These are phyloP conservation scores for Fusarium tjaetaba DNA, from an alignment of 2,329 filamentous ascomycete genomes.

Conservation along the genomic window DNA sequence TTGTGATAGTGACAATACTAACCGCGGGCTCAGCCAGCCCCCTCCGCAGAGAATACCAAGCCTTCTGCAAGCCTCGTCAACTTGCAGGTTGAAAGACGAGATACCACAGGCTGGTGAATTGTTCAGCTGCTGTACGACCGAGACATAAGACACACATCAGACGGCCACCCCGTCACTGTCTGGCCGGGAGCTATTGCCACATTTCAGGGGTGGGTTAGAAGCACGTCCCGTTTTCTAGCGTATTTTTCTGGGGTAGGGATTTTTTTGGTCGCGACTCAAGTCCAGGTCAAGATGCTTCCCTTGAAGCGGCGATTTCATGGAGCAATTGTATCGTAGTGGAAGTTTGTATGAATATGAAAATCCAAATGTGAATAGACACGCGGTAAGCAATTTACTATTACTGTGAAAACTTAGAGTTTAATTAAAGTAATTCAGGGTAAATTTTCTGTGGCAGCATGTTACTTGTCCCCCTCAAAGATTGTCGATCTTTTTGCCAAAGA, in stretches of 20 bases:
- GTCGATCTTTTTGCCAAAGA: slow-evolving; percentile 27
- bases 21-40: slow-evolving; percentile 27
- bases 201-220: slow-evolving; percentile 23
- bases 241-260: slow-evolving; percentile 29
- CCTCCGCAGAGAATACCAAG: not conserved
- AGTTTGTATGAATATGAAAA: not conserved
- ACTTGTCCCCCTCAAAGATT: slow-evolving; percentile 13
- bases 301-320: not conserved
- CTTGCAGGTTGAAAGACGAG: not conserved
- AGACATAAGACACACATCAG: slow-evolving; percentile 15
- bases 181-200: slow-evolving; percentile 32
- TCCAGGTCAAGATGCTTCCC: not conserved
- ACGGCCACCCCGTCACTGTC: slow-evolving; percentile 30
- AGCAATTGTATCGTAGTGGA: not conserved
- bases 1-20: slow-evolving; percentile 5
- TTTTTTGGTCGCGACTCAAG: slow-evolving; percentile 14
- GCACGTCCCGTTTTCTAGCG: slow-evolving; percentile 40
- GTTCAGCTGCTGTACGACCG: slow-evolving; percentile 21
- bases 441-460: not conserved
- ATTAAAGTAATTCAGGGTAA: not conserved
- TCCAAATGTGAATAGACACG: accelerated
- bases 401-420: not conserved
- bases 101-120: slow-evolving; percentile 6
- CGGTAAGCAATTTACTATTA: not conserved
- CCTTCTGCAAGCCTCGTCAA: slow-evolving; percentile 3